phyloP scores from a whole-genome alignment of 2,329 filamentous ascomycete species.

The Botrytis squamosa region DNA sequence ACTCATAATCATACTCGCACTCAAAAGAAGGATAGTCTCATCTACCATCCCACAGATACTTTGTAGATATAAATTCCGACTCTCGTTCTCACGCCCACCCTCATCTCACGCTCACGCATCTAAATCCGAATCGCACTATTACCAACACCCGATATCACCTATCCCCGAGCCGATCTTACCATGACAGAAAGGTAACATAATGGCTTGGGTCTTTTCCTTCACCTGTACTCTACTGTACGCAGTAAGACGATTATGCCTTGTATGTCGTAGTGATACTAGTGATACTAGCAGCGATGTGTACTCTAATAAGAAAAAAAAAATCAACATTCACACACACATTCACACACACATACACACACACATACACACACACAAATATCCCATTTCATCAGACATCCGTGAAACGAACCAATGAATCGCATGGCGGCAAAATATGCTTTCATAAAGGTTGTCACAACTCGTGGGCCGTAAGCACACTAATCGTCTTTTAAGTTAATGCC shows the following conservation, averaged over 20 bases:
- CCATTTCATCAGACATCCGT: neutral
- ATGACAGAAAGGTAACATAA: neutral
- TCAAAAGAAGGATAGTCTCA: neutral
- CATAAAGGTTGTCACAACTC: constrained; percentile 6
- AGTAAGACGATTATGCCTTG: constrained; percentile 10
- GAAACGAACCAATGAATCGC: neutral
- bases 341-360: no score
- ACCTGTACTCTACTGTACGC: neutral
- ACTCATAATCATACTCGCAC: no score
- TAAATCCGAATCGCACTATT: neutral
- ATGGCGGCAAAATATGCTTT: neutral
- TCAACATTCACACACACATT: no score
- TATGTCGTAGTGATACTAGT: neutral
- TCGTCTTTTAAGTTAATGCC: neutral
- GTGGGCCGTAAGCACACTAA: constrained; percentile 5
- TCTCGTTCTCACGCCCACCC: neutral
- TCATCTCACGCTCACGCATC: neutral
- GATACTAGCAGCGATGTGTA: no score
- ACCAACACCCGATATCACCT: neutral
- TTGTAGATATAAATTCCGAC: neutral
- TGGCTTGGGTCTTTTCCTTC: neutral
- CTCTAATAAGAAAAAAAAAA: no score
- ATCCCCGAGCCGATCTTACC: neutral
- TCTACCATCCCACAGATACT: neutral
- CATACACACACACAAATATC: no score